These are phyloP conservation scores for Ustilago bromivora DNA, from an alignment of 1,284 basidiomycete species.

Conservation along the genomic window DNA sequence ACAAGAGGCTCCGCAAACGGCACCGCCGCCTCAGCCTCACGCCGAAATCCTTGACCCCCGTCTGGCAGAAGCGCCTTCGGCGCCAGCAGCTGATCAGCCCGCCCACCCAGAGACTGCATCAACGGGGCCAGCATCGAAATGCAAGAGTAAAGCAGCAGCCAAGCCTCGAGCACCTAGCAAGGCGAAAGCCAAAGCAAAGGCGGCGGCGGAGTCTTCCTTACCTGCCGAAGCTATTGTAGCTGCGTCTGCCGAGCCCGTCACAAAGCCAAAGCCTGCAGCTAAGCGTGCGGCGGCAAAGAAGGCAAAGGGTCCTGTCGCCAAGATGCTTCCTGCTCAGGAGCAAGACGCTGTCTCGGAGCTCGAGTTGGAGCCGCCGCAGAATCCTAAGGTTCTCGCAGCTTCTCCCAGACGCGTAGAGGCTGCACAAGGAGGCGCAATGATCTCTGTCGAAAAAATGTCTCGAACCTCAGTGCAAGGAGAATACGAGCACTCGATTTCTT, in stretches of 20 bases:
- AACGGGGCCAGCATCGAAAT: slow-evolving; percentile 6
- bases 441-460: background rate
- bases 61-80: background rate
- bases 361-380: slow-evolving; percentile 22
- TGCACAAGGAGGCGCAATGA: background rate
- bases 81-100: background rate
- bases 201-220: background rate
- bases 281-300: slow-evolving; percentile 17
- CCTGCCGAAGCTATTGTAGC: background rate
- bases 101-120: background rate
- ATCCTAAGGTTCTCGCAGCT: background rate
- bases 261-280: slow-evolving; percentile 8
- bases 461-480: background rate
- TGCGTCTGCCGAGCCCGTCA: background rate
- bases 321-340: slow-evolving; percentile 23
- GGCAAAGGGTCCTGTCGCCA: slow-evolving; percentile 25
- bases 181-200: slow-evolving; percentile 12
- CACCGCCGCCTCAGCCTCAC: background rate
- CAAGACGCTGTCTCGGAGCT: slow-evolving; percentile 35
- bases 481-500: background rate
- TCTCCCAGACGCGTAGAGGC: too few species aligned
- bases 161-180: slow-evolving; percentile 21
- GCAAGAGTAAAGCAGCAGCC: slow-evolving; percentile 6
- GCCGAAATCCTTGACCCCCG: background rate
- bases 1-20: background rate